Conservation (phyloP, 352 stramenopile species). For the Globisporangium sylvaticum region DNA sequence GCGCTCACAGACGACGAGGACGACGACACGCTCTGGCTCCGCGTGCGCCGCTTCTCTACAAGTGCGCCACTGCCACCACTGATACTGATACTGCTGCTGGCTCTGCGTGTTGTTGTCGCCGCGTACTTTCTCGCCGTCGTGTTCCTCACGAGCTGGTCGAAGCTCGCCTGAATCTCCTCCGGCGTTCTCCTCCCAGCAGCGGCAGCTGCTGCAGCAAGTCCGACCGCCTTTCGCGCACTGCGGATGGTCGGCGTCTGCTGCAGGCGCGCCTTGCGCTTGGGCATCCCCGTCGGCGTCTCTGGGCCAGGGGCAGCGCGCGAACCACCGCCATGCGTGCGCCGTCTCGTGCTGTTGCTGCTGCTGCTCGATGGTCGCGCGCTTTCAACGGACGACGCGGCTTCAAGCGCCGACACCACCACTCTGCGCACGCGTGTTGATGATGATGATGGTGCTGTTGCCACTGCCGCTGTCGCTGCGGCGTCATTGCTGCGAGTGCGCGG, state of each 20-base stretch:
- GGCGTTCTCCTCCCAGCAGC: slow-evolving; percentile 4
- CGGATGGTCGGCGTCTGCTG: slow-evolving; percentile 13
- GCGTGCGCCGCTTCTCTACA: background rate
- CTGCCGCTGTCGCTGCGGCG: no score
- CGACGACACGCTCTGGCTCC: background rate
- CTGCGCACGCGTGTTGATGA: background rate
- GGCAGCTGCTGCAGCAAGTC: background rate
- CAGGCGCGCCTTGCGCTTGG: slow-evolving; percentile 5
- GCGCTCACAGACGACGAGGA: background rate
- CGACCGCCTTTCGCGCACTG: background rate
- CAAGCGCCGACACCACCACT: slow-evolving; percentile 12
- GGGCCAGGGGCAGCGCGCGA: background rate
- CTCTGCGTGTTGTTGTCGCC: background rate
- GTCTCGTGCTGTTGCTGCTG: background rate
- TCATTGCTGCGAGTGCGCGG: background rate
- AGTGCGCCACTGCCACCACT: background rate
- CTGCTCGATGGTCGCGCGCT: background rate
- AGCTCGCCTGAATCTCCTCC: slow-evolving; percentile 13
- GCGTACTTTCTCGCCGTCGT: background rate
- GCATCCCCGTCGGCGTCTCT: slow-evolving; percentile 8
- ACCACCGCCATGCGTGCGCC: background rate
- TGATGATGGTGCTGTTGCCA: background rate
- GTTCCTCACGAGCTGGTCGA: slow-evolving; percentile 12
- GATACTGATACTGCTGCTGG: background rate
- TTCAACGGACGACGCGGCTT: slow-evolving; percentile 10